Base-by-base conservation (phyloP, 345 rosid genomes). In the Aethionema arabicum region DNA sequence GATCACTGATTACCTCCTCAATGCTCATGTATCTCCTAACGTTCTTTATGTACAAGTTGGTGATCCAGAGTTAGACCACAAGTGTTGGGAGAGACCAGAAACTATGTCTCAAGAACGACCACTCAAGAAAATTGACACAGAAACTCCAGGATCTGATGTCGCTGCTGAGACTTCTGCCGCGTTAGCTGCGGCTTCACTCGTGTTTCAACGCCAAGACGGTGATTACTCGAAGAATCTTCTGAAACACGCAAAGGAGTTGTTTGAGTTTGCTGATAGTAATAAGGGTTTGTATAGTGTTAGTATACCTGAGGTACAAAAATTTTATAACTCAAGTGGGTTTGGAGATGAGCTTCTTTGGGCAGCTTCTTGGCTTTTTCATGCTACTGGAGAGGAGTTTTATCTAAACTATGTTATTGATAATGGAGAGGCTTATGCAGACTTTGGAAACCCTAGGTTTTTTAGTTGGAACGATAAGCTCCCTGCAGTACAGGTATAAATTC, bases 101-200 rank as follows among this genome's bases (percentile, higher is more conserved):
- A 63, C 42, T 6, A 87, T 87, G 91, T 75, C 76, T 0, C 85
- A 70, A 79, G 66, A 80, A 79, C 65, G 98, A 62, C 87, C 91
- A 21, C 69, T 85, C 0, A 57, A 70, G 13, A 87, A 85, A 54
- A 76, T 86, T 45, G 86, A 89, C 53, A 42, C 72, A 14, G 41
- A 90, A 12, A 74, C 47, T 52, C 95, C 91, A 4, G 96, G 98
- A 49, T 68, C 89, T 11, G 98, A 89, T 10, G 96, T 89, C 48
- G 95, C 89, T 0, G 93, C 98, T 1, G 95, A 91, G 69, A 85
- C 95, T 15, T 89, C 98, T 0, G 95, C 96, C 15, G 98, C 96
- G 0, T 72, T 91, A 95, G 98, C 93, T 13, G 76, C 98, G 0
- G 87, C 96, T 4, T 88, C 96, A 16, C 50, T 91, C 21, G 93